Conservation (phyloP, 495 filamentous ascomycete species). For the Chaetomium fimeti region DNA sequence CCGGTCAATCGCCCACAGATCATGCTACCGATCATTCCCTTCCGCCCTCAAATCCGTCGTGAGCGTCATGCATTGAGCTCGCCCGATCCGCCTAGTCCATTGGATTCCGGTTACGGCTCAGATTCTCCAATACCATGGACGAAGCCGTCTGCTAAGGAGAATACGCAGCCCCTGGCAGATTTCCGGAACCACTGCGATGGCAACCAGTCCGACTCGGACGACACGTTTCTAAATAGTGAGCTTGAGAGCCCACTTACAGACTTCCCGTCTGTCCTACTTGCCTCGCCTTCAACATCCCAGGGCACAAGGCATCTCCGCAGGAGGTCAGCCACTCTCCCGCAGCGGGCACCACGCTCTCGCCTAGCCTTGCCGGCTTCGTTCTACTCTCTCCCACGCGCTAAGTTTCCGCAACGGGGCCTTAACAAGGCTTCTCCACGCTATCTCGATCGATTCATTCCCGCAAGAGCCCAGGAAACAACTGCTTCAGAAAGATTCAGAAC, state of each 20-base stretch:
- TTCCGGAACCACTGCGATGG: constrained; percentile 29
- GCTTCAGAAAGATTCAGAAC: constrained; percentile 59
- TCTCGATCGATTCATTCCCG: constrained; percentile 71
- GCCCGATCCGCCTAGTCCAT: constrained; percentile 22
- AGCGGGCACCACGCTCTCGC: constrained; percentile 19
- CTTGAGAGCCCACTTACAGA: background rate
- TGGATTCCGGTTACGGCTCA: constrained; percentile 36
- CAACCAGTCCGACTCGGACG: constrained; percentile 31
- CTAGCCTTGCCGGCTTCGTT: constrained; percentile 27
- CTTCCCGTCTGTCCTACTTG: background rate
- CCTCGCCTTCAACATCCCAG: background rate
- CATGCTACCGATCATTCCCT: constrained; percentile 11
- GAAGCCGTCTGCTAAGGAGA: background rate
- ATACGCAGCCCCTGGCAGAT: background rate
- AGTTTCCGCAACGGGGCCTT: constrained; percentile 23
- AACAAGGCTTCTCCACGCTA: constrained; percentile 29
- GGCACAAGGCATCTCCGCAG: background rate
- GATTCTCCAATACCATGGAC: constrained; percentile 15
- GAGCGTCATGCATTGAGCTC: constrained; percentile 19
- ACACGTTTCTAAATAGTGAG: constrained; percentile 24
- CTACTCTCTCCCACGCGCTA: constrained; percentile 15
- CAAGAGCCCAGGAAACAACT: constrained; percentile 42
- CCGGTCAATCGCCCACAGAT: background rate
- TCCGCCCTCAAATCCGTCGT: constrained; percentile 16
- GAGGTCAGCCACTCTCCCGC: constrained; percentile 29